Evolutionary conservation across 306 rosid genomes (phyloP).

Genomic region (Luffa aegyptiaca): DNA sequence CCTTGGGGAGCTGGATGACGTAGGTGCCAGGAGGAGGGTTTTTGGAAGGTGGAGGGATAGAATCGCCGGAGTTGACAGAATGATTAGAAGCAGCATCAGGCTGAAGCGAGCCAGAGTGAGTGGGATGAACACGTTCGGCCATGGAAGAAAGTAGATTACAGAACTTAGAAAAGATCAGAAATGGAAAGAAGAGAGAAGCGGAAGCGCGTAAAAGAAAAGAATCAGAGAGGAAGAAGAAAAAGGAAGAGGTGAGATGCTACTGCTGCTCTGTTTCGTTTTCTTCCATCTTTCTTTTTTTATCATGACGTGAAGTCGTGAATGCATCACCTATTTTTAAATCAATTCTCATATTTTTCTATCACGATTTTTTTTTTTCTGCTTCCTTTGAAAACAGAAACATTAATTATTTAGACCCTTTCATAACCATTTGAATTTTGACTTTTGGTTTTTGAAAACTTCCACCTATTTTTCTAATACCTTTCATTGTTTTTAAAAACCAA

Average conservation of each 20-base stretch:
- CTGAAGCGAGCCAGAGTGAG: slow-evolving; percentile 13
- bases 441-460: too few species aligned
- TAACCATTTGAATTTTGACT: too few species aligned
- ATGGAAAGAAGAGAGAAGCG: background rate
- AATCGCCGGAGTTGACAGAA: background rate
- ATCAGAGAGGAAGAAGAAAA: background rate
- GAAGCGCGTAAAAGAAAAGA: background rate
- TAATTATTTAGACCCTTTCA: too few species aligned
- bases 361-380: too few species aligned
- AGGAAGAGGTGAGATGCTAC: background rate
- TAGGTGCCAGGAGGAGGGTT: slow-evolving; percentile 52
- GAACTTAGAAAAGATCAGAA: background rate
- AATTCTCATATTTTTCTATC: background rate
- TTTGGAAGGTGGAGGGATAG: slow-evolving; percentile 4
- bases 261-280: background rate
- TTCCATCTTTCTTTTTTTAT: background rate
- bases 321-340: background rate
- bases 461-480: too few species aligned
- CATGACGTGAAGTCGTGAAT: slow-evolving; percentile 2
- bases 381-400: too few species aligned
- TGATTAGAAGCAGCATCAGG: background rate
- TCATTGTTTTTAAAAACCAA: too few species aligned
- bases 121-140: slow-evolving; percentile 71
- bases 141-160: slow-evolving; percentile 5
- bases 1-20: slow-evolving; percentile 63